A percentile compares a stretch with the other conserved stretches of the same genome.
These are phyloP conservation scores for Verbena officinalis DNA, from an alignment of 257 asterid genomes.

Conservation along the genomic window DNA sequence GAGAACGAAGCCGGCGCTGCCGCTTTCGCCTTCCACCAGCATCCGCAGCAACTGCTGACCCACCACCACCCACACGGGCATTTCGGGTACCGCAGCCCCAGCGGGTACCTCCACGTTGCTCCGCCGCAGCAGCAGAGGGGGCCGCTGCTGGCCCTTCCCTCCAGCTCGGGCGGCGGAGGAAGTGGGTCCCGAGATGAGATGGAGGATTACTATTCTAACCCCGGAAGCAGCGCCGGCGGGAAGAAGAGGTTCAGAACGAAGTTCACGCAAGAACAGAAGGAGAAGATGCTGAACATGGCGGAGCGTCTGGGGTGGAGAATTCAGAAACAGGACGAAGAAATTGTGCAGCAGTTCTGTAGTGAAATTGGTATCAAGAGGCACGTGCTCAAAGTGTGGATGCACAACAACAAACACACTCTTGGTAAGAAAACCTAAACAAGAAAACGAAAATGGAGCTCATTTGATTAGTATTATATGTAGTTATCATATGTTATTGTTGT, in stretches of 20 bases:
- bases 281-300: conserved; percentile 65
- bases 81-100: conserved; percentile 47
- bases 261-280: conserved; percentile 73
- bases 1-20: conserved; percentile 32
- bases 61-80: conserved; percentile 48
- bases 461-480: conserved; percentile 21
- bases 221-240: conserved; percentile 37
- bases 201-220: conserved; percentile 49
- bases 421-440: conserved; percentile 63
- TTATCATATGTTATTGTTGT: conserved; percentile 8
- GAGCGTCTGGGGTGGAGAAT: conserved; percentile 75
- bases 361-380: conserved; percentile 68
- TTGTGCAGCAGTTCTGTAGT: conserved; percentile 58
- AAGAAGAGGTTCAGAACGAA: conserved; percentile 69
- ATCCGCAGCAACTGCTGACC: conserved; percentile 38
- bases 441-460: neutral
- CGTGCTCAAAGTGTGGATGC: conserved; percentile 89
- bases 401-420: conserved; percentile 74
- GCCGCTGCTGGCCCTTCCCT: conserved; percentile 60
- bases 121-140: conserved; percentile 30
- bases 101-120: conserved; percentile 62
- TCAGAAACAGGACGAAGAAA: conserved; percentile 69
- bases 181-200: conserved; percentile 47
- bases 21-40: conserved; percentile 29
- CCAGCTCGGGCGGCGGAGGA: conserved; percentile 57